Evolutionary conservation across 805 yeast species (phyloP), one percentile per base, ranked within the genome.

Genomic region (Candida awuae): DNA sequence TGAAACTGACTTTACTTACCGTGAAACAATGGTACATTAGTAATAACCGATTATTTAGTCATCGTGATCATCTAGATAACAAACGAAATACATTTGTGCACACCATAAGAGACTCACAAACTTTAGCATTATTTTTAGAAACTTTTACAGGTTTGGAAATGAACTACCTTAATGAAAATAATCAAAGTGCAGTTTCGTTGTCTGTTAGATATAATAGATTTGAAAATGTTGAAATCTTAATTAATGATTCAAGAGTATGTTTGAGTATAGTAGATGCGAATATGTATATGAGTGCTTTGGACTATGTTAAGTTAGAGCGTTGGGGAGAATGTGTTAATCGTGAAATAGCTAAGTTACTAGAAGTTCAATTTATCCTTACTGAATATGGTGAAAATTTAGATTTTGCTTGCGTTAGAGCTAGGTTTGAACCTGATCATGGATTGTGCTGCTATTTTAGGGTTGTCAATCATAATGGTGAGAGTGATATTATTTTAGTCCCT

Each of bases 71-170:
- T 53, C 62, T 75, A 7, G 97, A 90, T 53, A 58, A 55, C 17
- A 70, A 74, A 39, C 90, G 90, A 0, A 86, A 87, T 53, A 77
- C 92, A 0, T 53, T 90, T 3, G 61, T 90, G 23, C 97, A 90
- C 58, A 70, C 83, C 3, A 62, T 85, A 22, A 71, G 73, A 29
- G 55, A 53, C 35, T 55, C 58, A 35, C 68, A 70, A 12, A 69
- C 71, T 13, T 56, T 84, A 21, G 53, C 59, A 22, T 44, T 61
- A 2, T 45, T 76, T 9, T 49, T 78, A 28, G 44, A 52, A 6
- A 50, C 56, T 6, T 65, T 66, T 30, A 57, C 68, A 6, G 51
- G 49, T 8, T 46, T 70, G 12, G 69, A 77, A 48, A 55, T 85
- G 10, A 85, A 90, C 55, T 71, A 69, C 41, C 56, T 71, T 15